Evolutionary conservation across 1,284 basidiomycete species (phyloP), one percentile per base, ranked within the genome.

Genomic region (Chalciporus sp.): DNA sequence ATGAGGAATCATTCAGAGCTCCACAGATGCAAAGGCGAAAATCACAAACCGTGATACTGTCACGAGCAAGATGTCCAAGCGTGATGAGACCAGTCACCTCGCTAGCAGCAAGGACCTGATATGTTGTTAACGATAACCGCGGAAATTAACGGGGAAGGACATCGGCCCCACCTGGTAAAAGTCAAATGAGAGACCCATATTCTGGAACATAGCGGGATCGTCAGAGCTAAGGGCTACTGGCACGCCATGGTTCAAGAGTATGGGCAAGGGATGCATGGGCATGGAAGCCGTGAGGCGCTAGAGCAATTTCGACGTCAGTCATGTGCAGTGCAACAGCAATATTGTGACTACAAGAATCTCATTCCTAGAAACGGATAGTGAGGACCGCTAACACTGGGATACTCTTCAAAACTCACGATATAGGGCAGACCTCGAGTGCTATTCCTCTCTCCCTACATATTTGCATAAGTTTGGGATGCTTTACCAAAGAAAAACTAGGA

Each of bases 121-220:
- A 16, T 9, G 27, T 31, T 11, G 17, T 65, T 23, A 52, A 41
- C 12, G 28, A 39, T 42, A 41, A 42, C 47, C 14, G 6, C 8
- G 9, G 0, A 47, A 19, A 11, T 16, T 29, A n/a, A n/a, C n/a
- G n/a, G n/a, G n/a, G 16, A 29, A 7, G 3, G 35, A 39, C 6
- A n/a, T 41, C 31, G 3, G 20, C 19, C 46, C 28, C 42, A 80
- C 85, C 74, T 89, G 86, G 70, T 79, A 89, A 65, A 82, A 89
- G 66, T 89, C 87, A 62, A 80, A 90, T 0, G 86, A 84, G 11
- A 89, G 73, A 0, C 87, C 87, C 81, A 86, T 85, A 61, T 88
- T 88, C 20, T 87, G 86, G 64, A 92, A 91, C n/a, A 85, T 76
- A 1, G 83, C 75, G 4, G 89, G 87, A 61, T 92, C 89, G 63